Evolutionary conservation across 1,284 basidiomycete species (phyloP).

Genomic region (Erythrobasidium hasegawianum): DNA sequence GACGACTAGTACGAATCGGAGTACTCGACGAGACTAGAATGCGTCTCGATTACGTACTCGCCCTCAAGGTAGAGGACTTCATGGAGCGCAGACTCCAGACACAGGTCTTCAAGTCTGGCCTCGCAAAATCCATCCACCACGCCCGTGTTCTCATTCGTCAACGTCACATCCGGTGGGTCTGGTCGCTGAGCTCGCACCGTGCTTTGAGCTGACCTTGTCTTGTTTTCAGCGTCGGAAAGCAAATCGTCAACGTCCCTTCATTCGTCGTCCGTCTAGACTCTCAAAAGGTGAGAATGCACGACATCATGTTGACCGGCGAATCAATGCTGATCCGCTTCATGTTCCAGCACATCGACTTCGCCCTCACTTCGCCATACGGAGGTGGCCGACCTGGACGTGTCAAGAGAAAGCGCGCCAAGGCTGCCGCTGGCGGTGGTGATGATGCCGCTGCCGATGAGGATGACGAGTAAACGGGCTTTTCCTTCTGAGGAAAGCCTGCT

Average conservation of each 20-base stretch:
- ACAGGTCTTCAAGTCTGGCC: constrained; percentile 97
- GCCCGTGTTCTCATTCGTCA: constrained; percentile 97
- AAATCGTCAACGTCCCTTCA: constrained; percentile 98
- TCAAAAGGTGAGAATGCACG: constrained; percentile 48
- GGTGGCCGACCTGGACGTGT: constrained; percentile 95
- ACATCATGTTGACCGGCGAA: no score
- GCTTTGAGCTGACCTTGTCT: background rate
- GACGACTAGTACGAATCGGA: constrained; percentile 95
- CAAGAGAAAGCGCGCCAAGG: constrained; percentile 96
- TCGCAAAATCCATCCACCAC: constrained; percentile 98
- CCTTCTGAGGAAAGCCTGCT: no score
- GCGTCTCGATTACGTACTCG: constrained; percentile 99
- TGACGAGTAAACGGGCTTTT: constrained; percentile 17
- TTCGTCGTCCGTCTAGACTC: constrained; percentile 77
- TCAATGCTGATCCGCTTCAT: no score
- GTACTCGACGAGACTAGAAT: constrained; percentile 98
- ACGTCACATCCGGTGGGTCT: constrained; percentile 77
- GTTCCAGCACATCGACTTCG: constrained; percentile 95
- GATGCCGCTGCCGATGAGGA: constrained; percentile 75
- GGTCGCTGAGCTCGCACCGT: constrained; percentile 44
- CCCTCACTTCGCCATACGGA: constrained; percentile 94
- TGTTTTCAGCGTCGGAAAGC: constrained; percentile 78
- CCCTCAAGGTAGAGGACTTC: constrained; percentile 99
- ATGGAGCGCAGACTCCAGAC: constrained; percentile 98
- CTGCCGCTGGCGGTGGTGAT: constrained; percentile 83